Conservation (phyloP, 768 basidiomycete species). For the Tulasnella sp. region DNA sequence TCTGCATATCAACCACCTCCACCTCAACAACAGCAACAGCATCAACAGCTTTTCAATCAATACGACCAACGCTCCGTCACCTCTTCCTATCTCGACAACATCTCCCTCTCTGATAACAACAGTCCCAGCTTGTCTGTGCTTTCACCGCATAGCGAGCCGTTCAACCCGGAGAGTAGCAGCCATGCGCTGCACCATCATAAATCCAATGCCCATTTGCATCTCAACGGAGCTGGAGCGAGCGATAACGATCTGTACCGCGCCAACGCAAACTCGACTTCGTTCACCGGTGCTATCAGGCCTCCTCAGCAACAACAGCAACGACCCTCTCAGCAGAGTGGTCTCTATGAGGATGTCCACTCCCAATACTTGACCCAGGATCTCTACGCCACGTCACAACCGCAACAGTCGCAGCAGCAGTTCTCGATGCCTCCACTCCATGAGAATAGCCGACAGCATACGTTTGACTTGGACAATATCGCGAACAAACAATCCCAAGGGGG, state of each 20-base stretch:
- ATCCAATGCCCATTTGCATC: background rate
- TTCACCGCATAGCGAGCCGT: background rate
- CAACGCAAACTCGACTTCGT: background rate
- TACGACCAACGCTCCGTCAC: background rate
- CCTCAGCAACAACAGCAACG: background rate
- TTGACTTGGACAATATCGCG: conserved; percentile 2
- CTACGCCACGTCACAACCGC: background rate
- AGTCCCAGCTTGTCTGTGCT: conserved; percentile 2
- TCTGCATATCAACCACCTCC: background rate
- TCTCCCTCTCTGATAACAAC: conserved; percentile 6
- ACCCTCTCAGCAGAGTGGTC: background rate
- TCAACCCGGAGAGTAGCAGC: background rate
- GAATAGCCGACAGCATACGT: background rate
- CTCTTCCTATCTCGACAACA: conserved; percentile 15
- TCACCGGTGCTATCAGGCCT: background rate
- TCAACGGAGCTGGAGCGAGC: background rate
- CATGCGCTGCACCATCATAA: background rate
- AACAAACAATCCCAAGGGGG: no score
- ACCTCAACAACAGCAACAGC: background rate
- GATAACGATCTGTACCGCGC: conserved; percentile 4
- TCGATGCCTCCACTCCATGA: background rate
- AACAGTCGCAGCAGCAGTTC: conserved; percentile 2
- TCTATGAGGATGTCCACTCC: conserved; percentile 6
- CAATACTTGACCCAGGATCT: background rate
- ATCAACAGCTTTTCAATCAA: background rate